These are phyloP conservation scores for Fusarium dlaminii DNA, from an alignment of 2,329 filamentous ascomycete genomes.

Conservation along the genomic window DNA sequence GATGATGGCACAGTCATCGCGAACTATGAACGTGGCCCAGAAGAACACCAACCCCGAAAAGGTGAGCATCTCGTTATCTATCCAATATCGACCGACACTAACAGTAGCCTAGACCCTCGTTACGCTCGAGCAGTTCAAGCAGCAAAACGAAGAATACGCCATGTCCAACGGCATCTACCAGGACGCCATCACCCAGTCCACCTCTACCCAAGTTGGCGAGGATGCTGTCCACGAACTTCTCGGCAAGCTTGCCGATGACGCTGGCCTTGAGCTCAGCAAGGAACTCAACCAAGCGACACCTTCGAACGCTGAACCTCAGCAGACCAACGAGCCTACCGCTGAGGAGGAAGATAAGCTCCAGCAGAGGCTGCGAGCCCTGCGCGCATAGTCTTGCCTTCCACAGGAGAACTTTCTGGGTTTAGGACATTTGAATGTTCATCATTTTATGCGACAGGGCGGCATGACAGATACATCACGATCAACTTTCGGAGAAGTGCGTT, in stretches of 20 bases:
- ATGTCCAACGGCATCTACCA: slow-evolving; percentile 81
- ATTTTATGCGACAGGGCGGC: neutral
- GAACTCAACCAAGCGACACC: slow-evolving; percentile 72
- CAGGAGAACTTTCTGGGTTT: neutral
- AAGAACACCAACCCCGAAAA: slow-evolving; percentile 68
- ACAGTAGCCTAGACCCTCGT: slow-evolving; percentile 60
- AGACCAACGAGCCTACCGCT: slow-evolving; percentile 73
- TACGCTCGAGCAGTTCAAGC: slow-evolving; percentile 69
- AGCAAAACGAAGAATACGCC: slow-evolving; percentile 71
- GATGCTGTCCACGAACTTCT: slow-evolving; percentile 89
- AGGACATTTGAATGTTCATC: neutral
- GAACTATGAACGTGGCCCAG: slow-evolving; percentile 67
- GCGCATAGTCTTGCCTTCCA: slow-evolving; percentile 52
- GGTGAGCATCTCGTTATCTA: slow-evolving; percentile 43
- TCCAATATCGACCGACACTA: neutral
- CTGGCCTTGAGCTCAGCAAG: slow-evolving; percentile 81
- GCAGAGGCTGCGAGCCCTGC: slow-evolving; percentile 65
- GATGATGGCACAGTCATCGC: slow-evolving; percentile 69
- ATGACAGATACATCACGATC: neutral
- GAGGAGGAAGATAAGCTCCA: slow-evolving; percentile 82
- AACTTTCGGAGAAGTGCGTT: neutral
- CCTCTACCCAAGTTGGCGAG: slow-evolving; percentile 75
- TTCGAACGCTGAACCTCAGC: slow-evolving; percentile 66
- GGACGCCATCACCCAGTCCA: slow-evolving; percentile 83
- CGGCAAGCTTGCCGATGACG: slow-evolving; percentile 87